phyloP scores from a whole-genome alignment of 1,284 basidiomycete species.

The Sanguinoderma infundibulare region DNA sequence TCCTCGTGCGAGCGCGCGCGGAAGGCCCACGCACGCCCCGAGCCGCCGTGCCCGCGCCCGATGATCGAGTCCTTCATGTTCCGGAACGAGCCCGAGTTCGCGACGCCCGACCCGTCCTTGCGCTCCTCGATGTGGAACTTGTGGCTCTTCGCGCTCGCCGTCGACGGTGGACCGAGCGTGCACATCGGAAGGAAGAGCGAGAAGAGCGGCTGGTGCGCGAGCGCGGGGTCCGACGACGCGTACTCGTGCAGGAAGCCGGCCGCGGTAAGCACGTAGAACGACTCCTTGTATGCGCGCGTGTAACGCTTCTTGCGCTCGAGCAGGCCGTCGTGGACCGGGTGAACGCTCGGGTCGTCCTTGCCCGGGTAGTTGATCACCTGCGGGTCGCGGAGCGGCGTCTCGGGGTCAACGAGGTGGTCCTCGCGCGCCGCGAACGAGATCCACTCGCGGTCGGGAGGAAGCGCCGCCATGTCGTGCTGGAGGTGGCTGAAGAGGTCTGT shows the following conservation, averaged over 20 bases:
- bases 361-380: constrained; percentile 87
- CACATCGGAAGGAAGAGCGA: constrained; percentile 94
- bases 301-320: constrained; percentile 98
- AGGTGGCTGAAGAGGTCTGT: constrained; percentile 85
- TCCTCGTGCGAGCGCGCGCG: constrained; percentile 90
- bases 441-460: constrained; percentile 96
- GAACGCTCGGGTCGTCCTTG: constrained; percentile 91
- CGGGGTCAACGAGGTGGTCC: constrained; percentile 96
- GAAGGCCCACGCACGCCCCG: constrained; percentile 88
- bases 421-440: constrained; percentile 93
- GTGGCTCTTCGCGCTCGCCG: constrained; percentile 75
- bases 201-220: constrained; percentile 77
- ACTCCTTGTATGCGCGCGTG: constrained; percentile 88
- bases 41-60: constrained; percentile 38
- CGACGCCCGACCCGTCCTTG: constrained; percentile 79
- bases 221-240: constrained; percentile 77
- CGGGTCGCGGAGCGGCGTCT: constrained; percentile 89
- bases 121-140: constrained; percentile 98
- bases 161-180: constrained; percentile 93
- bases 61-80: constrained; percentile 39
- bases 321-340: constrained; percentile 89
- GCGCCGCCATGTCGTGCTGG: constrained; percentile 79
- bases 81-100: constrained; percentile 58
- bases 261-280: constrained; percentile 93
- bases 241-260: constrained; percentile 97